A percentile compares a stretch with the other conserved stretches of the same genome.
Evolutionary conservation across 805 yeast species (phyloP).

Genomic region (Barnettozyma vustinii): DNA sequence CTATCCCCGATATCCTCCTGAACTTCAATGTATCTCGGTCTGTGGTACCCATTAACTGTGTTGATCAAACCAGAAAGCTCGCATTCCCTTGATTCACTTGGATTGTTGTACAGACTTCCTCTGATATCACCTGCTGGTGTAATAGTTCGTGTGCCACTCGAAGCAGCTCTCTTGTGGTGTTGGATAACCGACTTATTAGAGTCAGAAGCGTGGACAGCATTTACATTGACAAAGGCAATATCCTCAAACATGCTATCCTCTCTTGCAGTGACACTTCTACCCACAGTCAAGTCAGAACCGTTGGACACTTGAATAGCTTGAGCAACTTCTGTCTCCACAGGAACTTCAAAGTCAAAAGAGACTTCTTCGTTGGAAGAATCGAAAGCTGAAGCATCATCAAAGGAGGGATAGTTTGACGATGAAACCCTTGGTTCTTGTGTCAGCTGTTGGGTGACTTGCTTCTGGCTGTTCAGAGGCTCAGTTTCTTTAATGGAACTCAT

Average conservation of each 20-base stretch:
- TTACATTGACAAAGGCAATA: neutral
- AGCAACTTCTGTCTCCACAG: conserved; percentile 22
- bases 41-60: conserved; percentile 9
- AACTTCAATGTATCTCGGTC: conserved; percentile 11
- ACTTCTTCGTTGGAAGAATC: conserved; percentile 12
- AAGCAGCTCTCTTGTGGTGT: conserved; percentile 19
- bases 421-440: conserved; percentile 15
- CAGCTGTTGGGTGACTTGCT: conserved; percentile 9
- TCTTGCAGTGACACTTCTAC: conserved; percentile 10
- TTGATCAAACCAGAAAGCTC: conserved; percentile 10
- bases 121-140: conserved; percentile 17
- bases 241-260: conserved; percentile 24
- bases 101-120: conserved; percentile 20
- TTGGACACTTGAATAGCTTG: conserved; percentile 22
- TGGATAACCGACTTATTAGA: conserved; percentile 19
- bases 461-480: neutral
- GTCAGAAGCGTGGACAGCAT: conserved; percentile 9
- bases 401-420: conserved; percentile 23
- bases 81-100: conserved; percentile 16
- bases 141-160: conserved; percentile 10
- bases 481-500: neutral
- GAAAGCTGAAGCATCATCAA: conserved; percentile 9
- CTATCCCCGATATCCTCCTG: conserved; percentile 15
- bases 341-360: conserved; percentile 26
- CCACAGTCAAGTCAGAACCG: conserved; percentile 24